Conservation (phyloP, 1,284 basidiomycete species). For the Jaminaea rosea region DNA sequence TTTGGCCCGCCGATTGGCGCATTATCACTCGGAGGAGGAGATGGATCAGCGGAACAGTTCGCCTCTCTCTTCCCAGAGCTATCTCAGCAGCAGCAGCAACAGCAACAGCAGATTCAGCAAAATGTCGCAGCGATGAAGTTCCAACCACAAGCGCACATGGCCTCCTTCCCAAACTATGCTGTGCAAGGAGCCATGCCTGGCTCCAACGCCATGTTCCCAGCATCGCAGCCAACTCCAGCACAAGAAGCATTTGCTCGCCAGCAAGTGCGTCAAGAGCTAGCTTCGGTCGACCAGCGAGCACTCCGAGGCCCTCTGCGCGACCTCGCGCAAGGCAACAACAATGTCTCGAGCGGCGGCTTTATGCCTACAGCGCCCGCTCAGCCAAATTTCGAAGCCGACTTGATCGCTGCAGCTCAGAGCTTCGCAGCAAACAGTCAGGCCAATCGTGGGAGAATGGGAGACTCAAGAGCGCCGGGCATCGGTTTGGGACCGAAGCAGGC, state of each 20-base stretch:
- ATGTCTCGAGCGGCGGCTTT: constrained; percentile 16
- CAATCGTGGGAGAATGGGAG: neutral
- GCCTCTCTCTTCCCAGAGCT: neutral
- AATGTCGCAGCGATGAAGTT: neutral
- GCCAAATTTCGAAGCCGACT: constrained; percentile 10
- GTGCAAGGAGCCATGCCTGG: no score
- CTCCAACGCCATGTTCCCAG: no score
- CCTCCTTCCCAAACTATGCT: no score
- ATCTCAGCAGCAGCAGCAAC: neutral
- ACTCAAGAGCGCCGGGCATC: constrained; percentile 2
- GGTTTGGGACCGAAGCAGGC: no score
- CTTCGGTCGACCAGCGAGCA: constrained; percentile 28
- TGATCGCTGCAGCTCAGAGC: neutral
- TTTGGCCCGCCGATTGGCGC: constrained; percentile 24
- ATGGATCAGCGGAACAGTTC: neutral
- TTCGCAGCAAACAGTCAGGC: constrained; percentile 7
- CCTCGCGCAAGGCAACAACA: constrained; percentile 7
- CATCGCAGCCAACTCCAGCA: no score
- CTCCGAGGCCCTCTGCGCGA: constrained; percentile 30
- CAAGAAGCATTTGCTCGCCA: constrained; percentile 20
- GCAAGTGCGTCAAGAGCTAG: constrained; percentile 25
- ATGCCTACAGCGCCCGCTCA: constrained; percentile 17
- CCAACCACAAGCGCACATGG: no score
- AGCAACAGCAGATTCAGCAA: neutral
- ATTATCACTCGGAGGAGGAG: constrained; percentile 14